Evolutionary conservation across 805 yeast species (phyloP).

Genomic region (Myxozyma monticola): DNA sequence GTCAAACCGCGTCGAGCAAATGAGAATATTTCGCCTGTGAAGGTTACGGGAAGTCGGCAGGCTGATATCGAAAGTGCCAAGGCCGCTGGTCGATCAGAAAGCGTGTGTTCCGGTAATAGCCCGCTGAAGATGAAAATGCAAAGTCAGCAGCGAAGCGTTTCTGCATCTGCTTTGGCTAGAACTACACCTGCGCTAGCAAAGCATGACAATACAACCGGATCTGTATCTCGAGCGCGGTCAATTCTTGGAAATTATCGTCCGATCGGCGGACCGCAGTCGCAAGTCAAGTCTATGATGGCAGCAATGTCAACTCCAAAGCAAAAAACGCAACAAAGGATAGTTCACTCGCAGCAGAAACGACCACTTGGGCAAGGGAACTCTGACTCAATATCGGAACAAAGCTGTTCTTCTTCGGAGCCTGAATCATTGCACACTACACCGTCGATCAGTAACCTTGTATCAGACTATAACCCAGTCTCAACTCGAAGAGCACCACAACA

Average conservation of each 20-base stretch:
- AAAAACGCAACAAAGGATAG: neutral
- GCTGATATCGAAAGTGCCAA: neutral
- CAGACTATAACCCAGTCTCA: neutral
- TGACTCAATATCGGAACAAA: neutral
- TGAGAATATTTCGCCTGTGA: slow-evolving; percentile 10
- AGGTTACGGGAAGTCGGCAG: neutral
- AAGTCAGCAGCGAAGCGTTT: neutral
- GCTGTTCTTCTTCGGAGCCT: neutral
- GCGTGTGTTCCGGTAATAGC: slow-evolving; percentile 14
- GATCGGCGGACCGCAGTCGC: no score
- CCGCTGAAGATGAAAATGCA: slow-evolving; percentile 11
- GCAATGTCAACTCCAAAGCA: slow-evolving; percentile 5
- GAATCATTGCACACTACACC: neutral
- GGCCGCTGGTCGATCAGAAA: slow-evolving; percentile 4
- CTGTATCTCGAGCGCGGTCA: no score
- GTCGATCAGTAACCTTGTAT: slow-evolving; percentile 4
- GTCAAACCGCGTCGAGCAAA: neutral
- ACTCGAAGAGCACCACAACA: neutral
- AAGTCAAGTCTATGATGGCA: no score
- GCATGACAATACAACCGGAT: no score
- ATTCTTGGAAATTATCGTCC: no score
- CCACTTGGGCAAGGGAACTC: neutral
- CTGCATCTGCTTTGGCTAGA: slow-evolving; percentile 2
- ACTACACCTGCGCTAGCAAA: no score
- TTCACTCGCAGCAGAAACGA: neutral